Conservation (phyloP, 148 eudicot species). For the Persicaria maculosa region DNA sequence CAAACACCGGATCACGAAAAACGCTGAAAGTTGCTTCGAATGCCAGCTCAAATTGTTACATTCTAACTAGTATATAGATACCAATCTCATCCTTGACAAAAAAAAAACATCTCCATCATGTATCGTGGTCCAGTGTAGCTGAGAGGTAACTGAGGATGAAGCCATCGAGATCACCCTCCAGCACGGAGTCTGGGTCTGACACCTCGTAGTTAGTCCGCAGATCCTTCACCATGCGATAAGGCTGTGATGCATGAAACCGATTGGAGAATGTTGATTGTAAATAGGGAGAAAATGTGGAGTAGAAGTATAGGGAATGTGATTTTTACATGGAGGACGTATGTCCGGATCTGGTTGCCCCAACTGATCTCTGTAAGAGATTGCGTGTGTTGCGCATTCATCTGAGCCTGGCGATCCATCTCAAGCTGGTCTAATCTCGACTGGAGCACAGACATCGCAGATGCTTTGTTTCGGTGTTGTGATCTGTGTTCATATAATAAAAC, state of each 20-base stretch:
- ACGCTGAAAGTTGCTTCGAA: no score
- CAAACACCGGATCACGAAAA: no score
- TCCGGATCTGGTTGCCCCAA: slow-evolving; percentile 88
- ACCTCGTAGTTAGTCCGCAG: slow-evolving; percentile 86
- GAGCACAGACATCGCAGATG: slow-evolving; percentile 92
- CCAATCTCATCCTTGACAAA: no score
- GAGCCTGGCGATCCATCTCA: slow-evolving; percentile 93
- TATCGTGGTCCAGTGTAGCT: slow-evolving; percentile 62
- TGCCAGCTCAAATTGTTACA: no score
- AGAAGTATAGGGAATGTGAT: not conserved
- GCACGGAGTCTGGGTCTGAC: slow-evolving; percentile 89
- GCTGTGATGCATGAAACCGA: slow-evolving; percentile 40
- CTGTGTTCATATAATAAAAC: slow-evolving; percentile 23
- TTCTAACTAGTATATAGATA: no score
- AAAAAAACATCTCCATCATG: slow-evolving; percentile 35
- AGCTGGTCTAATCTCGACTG: slow-evolving; percentile 90
- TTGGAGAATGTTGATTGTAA: not conserved
- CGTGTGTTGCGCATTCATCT: slow-evolving; percentile 80
- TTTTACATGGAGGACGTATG: slow-evolving; percentile 89
- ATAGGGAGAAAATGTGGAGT: not conserved
- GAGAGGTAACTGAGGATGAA: slow-evolving; percentile 78
- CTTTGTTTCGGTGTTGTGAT: slow-evolving; percentile 90
- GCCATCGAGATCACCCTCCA: slow-evolving; percentile 81
- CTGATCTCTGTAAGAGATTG: slow-evolving; percentile 88
- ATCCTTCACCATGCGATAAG: slow-evolving; percentile 97